Base-by-base conservation (phyloP, 2,329 filamentous ascomycete species). In the Clarireedia sp. region DNA sequence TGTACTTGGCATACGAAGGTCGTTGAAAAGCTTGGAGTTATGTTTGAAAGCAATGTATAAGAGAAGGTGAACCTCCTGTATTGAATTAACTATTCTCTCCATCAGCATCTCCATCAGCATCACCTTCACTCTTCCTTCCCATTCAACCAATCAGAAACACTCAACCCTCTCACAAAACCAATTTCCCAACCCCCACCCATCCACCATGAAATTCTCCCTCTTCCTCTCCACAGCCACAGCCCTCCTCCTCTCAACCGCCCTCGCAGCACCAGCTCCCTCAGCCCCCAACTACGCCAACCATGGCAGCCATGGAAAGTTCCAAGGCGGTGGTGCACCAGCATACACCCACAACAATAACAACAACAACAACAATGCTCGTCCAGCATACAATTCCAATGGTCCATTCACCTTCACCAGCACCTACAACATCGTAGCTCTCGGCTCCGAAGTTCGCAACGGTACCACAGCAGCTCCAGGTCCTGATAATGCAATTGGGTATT, bases 391-490 rank as follows among this genome's bases (percentile, higher is more conserved):
- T 49, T 43, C 10, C 26, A 14, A 5, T 12, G 21, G 23, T 12
- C 5, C 23, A 24, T 19, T 24, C 24, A 14, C 51, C 51, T 79
- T 77, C 69, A 76, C 75, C 48, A 74, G 72, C 36, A 73, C 70
- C 49, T 78, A 72, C 68, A 60, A 71, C 33, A 67, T 78, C 56
- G 67, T 72, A 44, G 76, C 77, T 24, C 71, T 68, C 0, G 75
- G 75, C 1, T 70, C 74, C 29, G 70, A 78, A 59, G 75, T 79
- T 55, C 69, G 75, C 60, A 73, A 74, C 56, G 70, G 67, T 41
- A 72, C 67, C 3, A 67, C 59, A 1, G 43, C 56, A 2, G 60
- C 57, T 3, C 63, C 62, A 3, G 72, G 73, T 19, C 66, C 72
- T 14, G 59, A 66, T 6, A 74, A 74, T 48, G 71, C 74, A 19